These are phyloP conservation scores for Fusarium sp. DNA, from an alignment of 2,329 filamentous ascomycete species.

Conservation along the genomic window DNA sequence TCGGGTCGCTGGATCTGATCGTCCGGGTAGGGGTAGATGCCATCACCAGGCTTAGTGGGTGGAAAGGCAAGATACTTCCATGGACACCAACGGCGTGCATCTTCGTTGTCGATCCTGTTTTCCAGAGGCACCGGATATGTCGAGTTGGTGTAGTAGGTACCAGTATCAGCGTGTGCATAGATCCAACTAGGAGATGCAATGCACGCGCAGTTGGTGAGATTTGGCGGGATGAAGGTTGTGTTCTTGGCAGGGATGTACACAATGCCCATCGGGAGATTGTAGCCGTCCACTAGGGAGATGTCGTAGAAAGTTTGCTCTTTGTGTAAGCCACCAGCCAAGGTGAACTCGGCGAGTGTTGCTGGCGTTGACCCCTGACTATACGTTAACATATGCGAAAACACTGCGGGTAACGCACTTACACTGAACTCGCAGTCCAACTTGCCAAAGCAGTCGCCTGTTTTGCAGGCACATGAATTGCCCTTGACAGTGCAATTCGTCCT, in stretches of 20 bases:
- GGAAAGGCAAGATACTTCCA: conserved; percentile 79
- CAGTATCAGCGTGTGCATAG: conserved; percentile 64
- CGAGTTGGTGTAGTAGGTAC: conserved; percentile 71
- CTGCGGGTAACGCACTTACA: conserved; percentile 59
- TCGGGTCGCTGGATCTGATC: conserved; percentile 75
- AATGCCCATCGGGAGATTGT: conserved; percentile 80
- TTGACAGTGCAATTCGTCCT: conserved; percentile 86
- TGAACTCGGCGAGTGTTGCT: conserved; percentile 84
- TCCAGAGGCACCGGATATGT: conserved; percentile 78
- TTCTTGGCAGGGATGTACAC: conserved; percentile 71
- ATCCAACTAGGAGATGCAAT: conserved; percentile 77
- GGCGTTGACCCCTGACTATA: conserved; percentile 74
- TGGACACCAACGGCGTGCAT: conserved; percentile 79
- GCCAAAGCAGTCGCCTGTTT: conserved; percentile 81
- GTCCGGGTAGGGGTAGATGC: conserved; percentile 85
- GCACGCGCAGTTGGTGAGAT: conserved; percentile 81
- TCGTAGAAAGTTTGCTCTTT: conserved; percentile 81
- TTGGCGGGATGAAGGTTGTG: conserved; percentile 76
- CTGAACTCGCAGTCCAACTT: conserved; percentile 76
- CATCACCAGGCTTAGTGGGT: conserved; percentile 77
- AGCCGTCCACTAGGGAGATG: conserved; percentile 86
- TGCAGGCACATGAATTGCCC: conserved; percentile 74
- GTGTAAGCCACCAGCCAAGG: conserved; percentile 73
- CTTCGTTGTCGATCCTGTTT: conserved; percentile 64
- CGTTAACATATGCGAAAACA: conserved; percentile 7